Base-by-base conservation (phyloP, 1,284 basidiomycete species). In the Schizophyllum amplum region DNA sequence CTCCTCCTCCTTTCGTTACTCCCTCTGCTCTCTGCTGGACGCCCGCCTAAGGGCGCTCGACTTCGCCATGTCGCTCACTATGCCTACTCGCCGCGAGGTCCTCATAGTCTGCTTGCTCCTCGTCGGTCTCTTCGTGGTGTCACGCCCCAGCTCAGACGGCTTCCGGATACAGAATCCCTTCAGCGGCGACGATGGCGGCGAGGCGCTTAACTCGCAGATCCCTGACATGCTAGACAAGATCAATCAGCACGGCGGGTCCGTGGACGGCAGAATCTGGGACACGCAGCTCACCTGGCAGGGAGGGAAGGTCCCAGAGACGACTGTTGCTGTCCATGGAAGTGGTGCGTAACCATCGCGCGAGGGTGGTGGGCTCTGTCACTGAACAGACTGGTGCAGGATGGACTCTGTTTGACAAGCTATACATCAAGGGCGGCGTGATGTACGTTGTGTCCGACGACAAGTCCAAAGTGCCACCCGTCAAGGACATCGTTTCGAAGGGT, bases 381-480 rank as follows among this genome's bases (percentile, higher is more conserved):
- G 20, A 50, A 9, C n/a, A n/a, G 5, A 20, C 11, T 21, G 24
- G 3, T 2, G 13, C 57, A 89, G 90, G 91, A 42, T 94, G 91
- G 91, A 91, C 90, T 1, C 81, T 92, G 54, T 85, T 92, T 59
- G 89, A 93, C 68, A 81, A 79, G 57, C 73, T 94, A 11, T 92
- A 90, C 66, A 68, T 91, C 58, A 74, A 81, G 63, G 89, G 90
- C 62, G 90, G 90, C 47, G 82, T 84, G n/a, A 73, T 90, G 23
- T 92, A 84, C 65, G 73, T 92, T 60, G 87, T 90, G 21, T 77
- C 81, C 5, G 79, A 87, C 63, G 70, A 80, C 21, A 81, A 81
- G 5, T 66, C 72, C 15, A 69, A 65, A 5, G 64, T 87, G 47
- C 87, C 87, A 17, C 77, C 82, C 54, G 69, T 77, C 13, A 70